phyloP scores from a whole-genome alignment of 306 rosid genomes.

The Fragaria ananassa region DNA sequence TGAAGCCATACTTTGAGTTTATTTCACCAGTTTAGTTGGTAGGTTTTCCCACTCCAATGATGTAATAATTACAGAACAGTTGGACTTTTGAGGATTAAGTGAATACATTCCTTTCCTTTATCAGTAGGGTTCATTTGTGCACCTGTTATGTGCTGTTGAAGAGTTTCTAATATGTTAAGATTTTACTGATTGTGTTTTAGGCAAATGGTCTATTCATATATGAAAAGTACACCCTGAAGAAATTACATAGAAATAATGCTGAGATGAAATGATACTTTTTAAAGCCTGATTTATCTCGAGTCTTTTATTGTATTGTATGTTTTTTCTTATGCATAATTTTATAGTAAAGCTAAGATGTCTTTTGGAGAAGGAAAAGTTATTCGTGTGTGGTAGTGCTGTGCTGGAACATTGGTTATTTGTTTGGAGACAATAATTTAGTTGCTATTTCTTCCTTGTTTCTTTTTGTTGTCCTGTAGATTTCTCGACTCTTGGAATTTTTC shows the following conservation, averaged over 20 bases:
- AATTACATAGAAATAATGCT: background rate
- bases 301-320: background rate
- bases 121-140: background rate
- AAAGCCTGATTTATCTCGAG: background rate
- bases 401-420: background rate
- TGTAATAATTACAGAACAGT: background rate
- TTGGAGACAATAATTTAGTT: background rate
- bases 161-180: background rate
- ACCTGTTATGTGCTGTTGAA: background rate
- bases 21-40: background rate
- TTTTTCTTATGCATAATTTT: background rate
- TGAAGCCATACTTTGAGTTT: background rate
- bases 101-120: background rate
- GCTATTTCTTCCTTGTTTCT: background rate
- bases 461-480: constrained; percentile 37
- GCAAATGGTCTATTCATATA: background rate
- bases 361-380: background rate
- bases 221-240: background rate
- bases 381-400: background rate
- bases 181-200: background rate
- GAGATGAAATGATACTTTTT: background rate
- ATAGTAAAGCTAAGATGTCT: background rate
- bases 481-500: constrained; percentile 60
- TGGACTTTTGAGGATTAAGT: background rate
- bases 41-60: background rate